Base-by-base conservation (phyloP, 331 rosid species). In the Phaseolus coccineus region DNA sequence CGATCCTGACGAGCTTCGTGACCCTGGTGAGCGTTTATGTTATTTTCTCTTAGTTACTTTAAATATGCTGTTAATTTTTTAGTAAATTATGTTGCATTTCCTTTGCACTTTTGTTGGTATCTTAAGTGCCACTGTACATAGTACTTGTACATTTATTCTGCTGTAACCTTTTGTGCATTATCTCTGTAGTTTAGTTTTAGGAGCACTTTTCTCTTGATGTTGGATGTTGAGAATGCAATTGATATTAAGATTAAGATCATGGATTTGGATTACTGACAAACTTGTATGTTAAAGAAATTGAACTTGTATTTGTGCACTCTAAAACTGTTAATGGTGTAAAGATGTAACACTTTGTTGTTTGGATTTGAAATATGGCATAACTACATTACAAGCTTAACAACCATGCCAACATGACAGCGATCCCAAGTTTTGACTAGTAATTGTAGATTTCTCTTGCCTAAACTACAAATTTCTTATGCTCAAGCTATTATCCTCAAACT, bases 1-100 rank as follows among this genome's bases (percentile, higher is more conserved):
- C 71, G 98, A 93, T 84, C 98, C 98, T 0, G 98, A 93, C 74
- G 98, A 93, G 87, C 98, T 93, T 74, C 98, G 98, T 87, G 95
- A 91, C 87, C 93, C 95, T 42, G 93, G 97, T 93, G 59, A 87
- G 94, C 79, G 24, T 50, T 81, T 77, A 35, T 72, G 10, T 75
- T 58, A 76, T 50, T 61, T 40, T 28, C 24, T 70, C 73, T 64
- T 70, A 14, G 62, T 30, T 69, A 48, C 59, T 39, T 66, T 19
- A n/a, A 16, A 50, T 4, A 2, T 8, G n/a, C 65, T 1, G 37
- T 63, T 67, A 61, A 69, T 62, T 15, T 61, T 53, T 52, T 71
- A n/a, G 33, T 48, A 10, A 44, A 15, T 44, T 40, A 70, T 65
- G 55, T 47, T 33, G n/a, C 55, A 71, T 53, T 24, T 16, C 31